phyloP scores from a whole-genome alignment of 2,329 filamentous ascomycete species.

The Fusarium transvaalense region DNA sequence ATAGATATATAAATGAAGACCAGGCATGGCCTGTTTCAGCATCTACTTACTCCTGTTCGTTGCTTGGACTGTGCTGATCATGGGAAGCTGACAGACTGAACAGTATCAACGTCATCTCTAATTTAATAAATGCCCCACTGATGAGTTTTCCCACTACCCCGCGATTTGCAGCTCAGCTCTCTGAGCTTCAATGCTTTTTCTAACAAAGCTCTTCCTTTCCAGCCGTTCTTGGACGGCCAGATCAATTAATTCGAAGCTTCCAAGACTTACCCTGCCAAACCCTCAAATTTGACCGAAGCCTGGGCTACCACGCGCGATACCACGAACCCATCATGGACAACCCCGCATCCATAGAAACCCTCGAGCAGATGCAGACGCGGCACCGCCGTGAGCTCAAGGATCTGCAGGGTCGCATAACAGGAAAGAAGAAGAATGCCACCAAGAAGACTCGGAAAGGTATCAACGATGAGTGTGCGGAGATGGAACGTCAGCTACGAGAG shows the following conservation, averaged over 20 bases:
- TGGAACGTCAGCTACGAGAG: constrained; percentile 76
- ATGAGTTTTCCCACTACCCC: constrained; percentile 37
- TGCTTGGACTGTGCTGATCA: not conserved
- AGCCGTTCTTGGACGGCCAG: not conserved
- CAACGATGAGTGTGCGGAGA: constrained; percentile 79
- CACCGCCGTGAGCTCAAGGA: constrained; percentile 93
- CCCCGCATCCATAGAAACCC: constrained; percentile 57
- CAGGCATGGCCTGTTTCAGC: constrained; percentile 15
- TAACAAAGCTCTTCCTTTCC: not conserved
- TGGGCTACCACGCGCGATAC: not conserved
- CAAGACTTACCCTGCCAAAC: not conserved
- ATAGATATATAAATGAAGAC: constrained; percentile 19
- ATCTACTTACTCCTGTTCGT: not conserved
- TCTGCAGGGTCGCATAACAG: constrained; percentile 85
- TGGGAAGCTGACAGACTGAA: not conserved
- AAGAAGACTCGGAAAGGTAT: constrained; percentile 85
- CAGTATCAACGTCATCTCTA: constrained; percentile 12
- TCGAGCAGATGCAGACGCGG: constrained; percentile 82
- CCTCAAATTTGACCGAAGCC: not conserved
- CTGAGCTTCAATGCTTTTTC: constrained; percentile 3
- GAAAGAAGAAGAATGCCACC: constrained; percentile 96
- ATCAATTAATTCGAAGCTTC: not conserved
- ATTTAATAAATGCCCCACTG: constrained; percentile 20
- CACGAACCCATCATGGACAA: constrained; percentile 46
- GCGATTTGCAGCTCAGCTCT: constrained; percentile 20